These are phyloP conservation scores for Phytophthora capsici DNA, from an alignment of 352 stramenopile species.

Conservation along the genomic window DNA sequence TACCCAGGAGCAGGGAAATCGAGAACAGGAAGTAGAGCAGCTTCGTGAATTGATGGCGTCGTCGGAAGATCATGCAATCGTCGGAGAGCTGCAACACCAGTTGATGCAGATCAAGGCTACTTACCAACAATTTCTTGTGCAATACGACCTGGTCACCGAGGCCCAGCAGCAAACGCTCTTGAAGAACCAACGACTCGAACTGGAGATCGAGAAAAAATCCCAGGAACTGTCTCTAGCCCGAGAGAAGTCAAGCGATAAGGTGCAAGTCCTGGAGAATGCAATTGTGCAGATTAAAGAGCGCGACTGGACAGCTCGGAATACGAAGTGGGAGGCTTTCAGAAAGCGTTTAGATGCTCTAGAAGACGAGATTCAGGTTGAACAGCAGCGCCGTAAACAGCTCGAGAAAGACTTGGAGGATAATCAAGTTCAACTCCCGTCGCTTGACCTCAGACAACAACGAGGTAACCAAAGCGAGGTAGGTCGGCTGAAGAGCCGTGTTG, in stretches of 20 bases:
- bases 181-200: constrained; percentile 66
- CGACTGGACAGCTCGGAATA: constrained; percentile 64
- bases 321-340: constrained; percentile 75
- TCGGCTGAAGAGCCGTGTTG: constrained; percentile 60
- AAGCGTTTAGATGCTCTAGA: constrained; percentile 74
- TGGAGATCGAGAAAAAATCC: constrained; percentile 54
- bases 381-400: constrained; percentile 57
- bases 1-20: constrained; percentile 49
- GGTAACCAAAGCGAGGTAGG: constrained; percentile 44
- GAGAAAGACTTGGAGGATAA: constrained; percentile 73
- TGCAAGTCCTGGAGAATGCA: constrained; percentile 54
- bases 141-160: constrained; percentile 65
- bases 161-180: constrained; percentile 60
- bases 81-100: constrained; percentile 90
- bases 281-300: constrained; percentile 62
- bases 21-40: constrained; percentile 68
- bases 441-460: constrained; percentile 24
- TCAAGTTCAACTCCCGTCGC: constrained; percentile 38
- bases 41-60: constrained; percentile 74
- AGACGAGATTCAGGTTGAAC: constrained; percentile 62
- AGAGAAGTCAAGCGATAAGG: constrained; percentile 42
- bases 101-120: constrained; percentile 88
- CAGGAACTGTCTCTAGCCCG: constrained; percentile 40
- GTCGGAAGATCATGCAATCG: constrained; percentile 91
- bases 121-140: constrained; percentile 82